Base-by-base conservation (phyloP, 306 rosid genomes). In the Corylus avellana region DNA sequence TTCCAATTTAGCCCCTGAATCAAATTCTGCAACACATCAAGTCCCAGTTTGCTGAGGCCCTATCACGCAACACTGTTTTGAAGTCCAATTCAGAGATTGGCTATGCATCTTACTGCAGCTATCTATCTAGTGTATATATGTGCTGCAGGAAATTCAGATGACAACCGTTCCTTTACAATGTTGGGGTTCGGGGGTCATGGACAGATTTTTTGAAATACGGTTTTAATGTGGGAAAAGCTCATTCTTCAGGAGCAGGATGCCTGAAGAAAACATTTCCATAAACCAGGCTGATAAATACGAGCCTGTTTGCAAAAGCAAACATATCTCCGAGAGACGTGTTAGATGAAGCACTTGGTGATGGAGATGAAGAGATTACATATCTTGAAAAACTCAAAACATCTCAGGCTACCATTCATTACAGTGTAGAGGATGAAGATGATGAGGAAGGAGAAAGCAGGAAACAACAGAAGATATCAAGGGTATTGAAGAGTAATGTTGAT, bases 281-380 rank as follows among this genome's bases (percentile, higher is more conserved):
- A 42, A 39, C 25, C 72, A 67, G 39, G 72, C 25, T 51, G 69
- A 16, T 25, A 54, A 79, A 22, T 59, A 73, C 9, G 87, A 83
- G 59, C 69, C 73, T 18, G 82, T 74, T 63, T 78, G 84, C 39
- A 85, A 85, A 74, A 83, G 86, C 83, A 88, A 81, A 61, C 73
- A 86, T 53, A 72, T 79, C 80, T 78, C 82, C 29, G 81, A 83
- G 75, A 83, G 78, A 61, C 73, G 70, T 71, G 49, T 73, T 79
- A 27, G 82, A 70, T 57, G 79, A n/a, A 13, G 84, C 59, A 37
- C 80, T 81, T 58, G 50, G 46, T n/a, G 76, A 77, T 8, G 85
- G 78, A 17, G 84, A 85, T 48, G 79, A 76, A 8, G 85, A 87
- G 63, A 80, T 87, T 70, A 83, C n/a, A 8, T 85, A 80, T 54